Evolutionary conservation across 2,329 filamentous ascomycete genomes (phyloP).

Genomic region (Aspergillus tamarii): DNA sequence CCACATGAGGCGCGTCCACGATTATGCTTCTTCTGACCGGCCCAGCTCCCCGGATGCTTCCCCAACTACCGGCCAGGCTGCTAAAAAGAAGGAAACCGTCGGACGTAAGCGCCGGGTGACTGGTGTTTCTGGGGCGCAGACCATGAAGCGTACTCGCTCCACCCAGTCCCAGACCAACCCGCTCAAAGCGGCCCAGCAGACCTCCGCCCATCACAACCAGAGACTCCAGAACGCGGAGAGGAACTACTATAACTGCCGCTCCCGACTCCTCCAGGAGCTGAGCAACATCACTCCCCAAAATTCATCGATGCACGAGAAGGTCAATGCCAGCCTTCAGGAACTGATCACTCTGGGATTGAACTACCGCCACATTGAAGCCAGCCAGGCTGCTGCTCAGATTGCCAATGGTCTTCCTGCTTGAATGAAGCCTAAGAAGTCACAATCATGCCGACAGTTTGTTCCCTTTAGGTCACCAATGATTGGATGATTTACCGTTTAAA

Average conservation of each 20-base stretch:
- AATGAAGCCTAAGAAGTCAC: slow-evolving; percentile 18
- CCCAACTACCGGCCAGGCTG: slow-evolving; percentile 30
- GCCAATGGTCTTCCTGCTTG: slow-evolving; percentile 38
- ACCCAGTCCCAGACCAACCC: slow-evolving; percentile 40
- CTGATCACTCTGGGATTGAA: slow-evolving; percentile 46
- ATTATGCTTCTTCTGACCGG: slow-evolving; percentile 53
- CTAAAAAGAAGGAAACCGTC: slow-evolving; percentile 45
- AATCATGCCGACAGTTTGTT: slow-evolving; percentile 4
- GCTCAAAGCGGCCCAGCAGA: slow-evolving; percentile 37
- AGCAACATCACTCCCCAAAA: slow-evolving; percentile 45
- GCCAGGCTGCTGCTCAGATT: slow-evolving; percentile 41
- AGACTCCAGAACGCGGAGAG: slow-evolving; percentile 47
- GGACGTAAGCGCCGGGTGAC: slow-evolving; percentile 45
- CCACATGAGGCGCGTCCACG: slow-evolving; percentile 95
- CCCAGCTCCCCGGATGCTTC: slow-evolving; percentile 47
- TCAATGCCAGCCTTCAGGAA: slow-evolving; percentile 49
- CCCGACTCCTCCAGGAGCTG: slow-evolving; percentile 44
- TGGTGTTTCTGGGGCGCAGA: slow-evolving; percentile 39
- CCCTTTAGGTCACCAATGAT: slow-evolving; percentile 1
- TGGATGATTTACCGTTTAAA: slow-evolving; percentile 12
- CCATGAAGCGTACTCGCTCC: slow-evolving; percentile 48
- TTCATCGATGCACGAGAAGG: slow-evolving; percentile 46
- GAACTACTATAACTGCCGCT: slow-evolving; percentile 47
- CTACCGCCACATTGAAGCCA: slow-evolving; percentile 47
- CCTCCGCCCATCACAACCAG: slow-evolving; percentile 40